Evolutionary conservation across 495 filamentous ascomycete species (phyloP).

Genomic region (Clohesyomyces aquaticus): DNA sequence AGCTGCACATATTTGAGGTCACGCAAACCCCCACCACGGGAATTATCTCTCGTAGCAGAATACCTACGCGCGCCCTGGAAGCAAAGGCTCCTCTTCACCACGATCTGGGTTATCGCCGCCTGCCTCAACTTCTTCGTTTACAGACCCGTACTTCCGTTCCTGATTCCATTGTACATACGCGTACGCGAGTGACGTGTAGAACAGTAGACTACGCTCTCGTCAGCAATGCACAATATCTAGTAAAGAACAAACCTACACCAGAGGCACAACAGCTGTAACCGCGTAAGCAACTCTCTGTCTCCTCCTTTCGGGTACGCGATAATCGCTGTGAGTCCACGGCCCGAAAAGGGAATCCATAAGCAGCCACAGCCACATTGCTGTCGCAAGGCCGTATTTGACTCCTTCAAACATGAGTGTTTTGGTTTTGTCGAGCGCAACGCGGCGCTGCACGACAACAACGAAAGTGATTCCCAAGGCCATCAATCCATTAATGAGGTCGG

Average conservation of each 20-base stretch:
- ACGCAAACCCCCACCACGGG: too few species aligned
- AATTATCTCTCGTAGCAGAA: too few species aligned
- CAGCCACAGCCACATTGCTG: constrained; percentile 9
- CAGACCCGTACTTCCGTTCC: not conserved
- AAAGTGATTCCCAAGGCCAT: constrained; percentile 7
- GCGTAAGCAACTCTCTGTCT: not conserved
- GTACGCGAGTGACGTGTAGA: constrained; percentile 4
- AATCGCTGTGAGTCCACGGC: not conserved
- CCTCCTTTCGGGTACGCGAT: too few species aligned
- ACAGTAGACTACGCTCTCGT: not conserved
- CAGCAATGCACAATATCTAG: not conserved
- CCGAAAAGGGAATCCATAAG: not conserved
- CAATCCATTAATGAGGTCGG: not conserved
- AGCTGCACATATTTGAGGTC: too few species aligned
- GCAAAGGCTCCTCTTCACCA: too few species aligned
- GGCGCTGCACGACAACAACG: constrained; percentile 11
- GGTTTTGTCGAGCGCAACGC: not conserved
- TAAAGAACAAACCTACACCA: not conserved
- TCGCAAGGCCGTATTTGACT: not conserved
- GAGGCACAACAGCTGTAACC: not conserved
- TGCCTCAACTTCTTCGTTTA: not conserved
- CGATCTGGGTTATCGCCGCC: not conserved
- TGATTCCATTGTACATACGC: not conserved
- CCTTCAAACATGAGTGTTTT: not conserved
- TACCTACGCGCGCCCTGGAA: too few species aligned